phyloP scores from a whole-genome alignment of 495 filamentous ascomycete species.

The Baudoinia panamericana region DNA sequence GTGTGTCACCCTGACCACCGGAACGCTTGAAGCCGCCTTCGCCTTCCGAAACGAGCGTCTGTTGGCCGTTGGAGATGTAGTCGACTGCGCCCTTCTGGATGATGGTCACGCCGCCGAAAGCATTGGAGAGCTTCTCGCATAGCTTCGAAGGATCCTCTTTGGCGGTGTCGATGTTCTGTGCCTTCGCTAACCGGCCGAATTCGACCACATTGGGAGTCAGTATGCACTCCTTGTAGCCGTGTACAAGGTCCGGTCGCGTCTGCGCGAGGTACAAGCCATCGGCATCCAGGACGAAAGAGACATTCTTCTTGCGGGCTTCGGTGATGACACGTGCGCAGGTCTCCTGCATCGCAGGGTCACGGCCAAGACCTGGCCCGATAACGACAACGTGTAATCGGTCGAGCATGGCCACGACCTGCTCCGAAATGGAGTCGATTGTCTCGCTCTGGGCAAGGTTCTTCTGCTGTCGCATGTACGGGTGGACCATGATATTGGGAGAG shows the following conservation, averaged over 20 bases:
- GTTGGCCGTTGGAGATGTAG: constrained; percentile 68
- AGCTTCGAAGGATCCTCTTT: constrained; percentile 39
- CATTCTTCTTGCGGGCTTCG: constrained; percentile 56
- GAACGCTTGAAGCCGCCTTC: constrained; percentile 76
- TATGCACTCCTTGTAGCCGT: constrained; percentile 71
- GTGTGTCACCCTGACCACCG: constrained; percentile 89
- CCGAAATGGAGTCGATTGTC: constrained; percentile 42
- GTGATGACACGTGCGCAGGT: constrained; percentile 68
- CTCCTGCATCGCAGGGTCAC: constrained; percentile 80
- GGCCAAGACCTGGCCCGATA: constrained; percentile 81
- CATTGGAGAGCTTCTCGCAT: constrained; percentile 60
- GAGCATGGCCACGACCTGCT: constrained; percentile 67
- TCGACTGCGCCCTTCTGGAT: constrained; percentile 83
- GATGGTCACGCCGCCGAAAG: constrained; percentile 78
- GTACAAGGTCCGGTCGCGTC: constrained; percentile 60
- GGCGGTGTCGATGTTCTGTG: constrained; percentile 48
- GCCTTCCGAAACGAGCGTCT: constrained; percentile 58
- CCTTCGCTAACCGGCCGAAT: constrained; percentile 68
- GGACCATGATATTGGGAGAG: constrained; percentile 97
- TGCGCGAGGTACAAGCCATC: constrained; percentile 73
- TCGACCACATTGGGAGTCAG: constrained; percentile 92
- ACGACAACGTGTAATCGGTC: constrained; percentile 82
- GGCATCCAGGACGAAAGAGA: constrained; percentile 84
- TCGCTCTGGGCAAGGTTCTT: constrained; percentile 33
- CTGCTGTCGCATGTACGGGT: constrained; percentile 80